These are phyloP conservation scores for Oryza meridionalis DNA, from an alignment of 176 grass and related monocot genomes.

Conservation along the genomic window DNA sequence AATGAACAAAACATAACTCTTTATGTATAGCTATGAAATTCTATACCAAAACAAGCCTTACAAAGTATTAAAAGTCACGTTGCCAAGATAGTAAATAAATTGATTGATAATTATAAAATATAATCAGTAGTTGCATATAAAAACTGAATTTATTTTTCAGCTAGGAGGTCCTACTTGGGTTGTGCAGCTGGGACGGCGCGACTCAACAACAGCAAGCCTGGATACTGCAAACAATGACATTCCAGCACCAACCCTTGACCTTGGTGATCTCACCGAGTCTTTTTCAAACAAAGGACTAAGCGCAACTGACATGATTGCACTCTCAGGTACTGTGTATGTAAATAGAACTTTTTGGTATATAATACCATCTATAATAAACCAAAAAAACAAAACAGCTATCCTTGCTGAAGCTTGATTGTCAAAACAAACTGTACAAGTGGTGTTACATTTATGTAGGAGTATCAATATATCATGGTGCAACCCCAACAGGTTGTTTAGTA, in stretches of 20 bases:
- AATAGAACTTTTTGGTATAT: not conserved
- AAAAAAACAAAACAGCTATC: not conserved
- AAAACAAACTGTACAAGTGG: no score
- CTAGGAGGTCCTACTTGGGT: constrained; percentile 65
- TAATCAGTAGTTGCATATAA: not conserved
- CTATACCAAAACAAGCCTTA: not conserved
- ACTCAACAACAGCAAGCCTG: constrained; percentile 57
- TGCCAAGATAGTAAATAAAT: not conserved
- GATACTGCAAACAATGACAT: constrained; percentile 58
- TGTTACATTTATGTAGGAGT: no score
- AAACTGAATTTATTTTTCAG: constrained; percentile 36
- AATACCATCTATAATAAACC: not conserved
- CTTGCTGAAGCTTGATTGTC: no score
- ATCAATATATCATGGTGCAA: not conserved
- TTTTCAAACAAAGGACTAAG: constrained; percentile 60
- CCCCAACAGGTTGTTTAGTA: not conserved
- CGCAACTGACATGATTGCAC: constrained; percentile 62
- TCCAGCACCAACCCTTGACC: constrained; percentile 40
- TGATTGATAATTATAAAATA: not conserved
- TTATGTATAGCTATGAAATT: not conserved
- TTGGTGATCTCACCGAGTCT: constrained; percentile 46
- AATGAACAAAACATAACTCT: not conserved
- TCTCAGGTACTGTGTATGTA: constrained; percentile 50
- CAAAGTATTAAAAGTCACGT: not conserved
- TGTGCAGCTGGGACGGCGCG: constrained; percentile 54